Evolutionary conservation across 1,284 basidiomycete species (phyloP).

Genomic region (Athelia psychrophila): DNA sequence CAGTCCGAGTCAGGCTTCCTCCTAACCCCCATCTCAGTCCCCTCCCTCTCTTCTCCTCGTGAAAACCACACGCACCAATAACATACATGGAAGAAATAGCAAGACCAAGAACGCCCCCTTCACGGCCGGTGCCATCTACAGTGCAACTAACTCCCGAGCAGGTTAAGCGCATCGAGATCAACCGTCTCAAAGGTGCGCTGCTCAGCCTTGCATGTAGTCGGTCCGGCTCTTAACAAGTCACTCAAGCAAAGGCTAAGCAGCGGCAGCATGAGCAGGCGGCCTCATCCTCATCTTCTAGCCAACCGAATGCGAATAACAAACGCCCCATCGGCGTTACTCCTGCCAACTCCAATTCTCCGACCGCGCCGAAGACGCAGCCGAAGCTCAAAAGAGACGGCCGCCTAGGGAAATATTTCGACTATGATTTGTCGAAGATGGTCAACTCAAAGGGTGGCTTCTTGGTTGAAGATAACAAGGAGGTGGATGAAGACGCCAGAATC

Average conservation of each 20-base stretch:
- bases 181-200: constrained; percentile 50
- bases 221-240: constrained; percentile 6
- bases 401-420: constrained; percentile 89
- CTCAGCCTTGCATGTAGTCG: not conserved
- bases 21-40: too few relatives aligned
- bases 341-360: constrained; percentile 58
- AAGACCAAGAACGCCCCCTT: constrained; percentile 13
- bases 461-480: constrained; percentile 78
- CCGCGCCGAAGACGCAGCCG: constrained; percentile 40
- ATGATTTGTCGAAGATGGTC: constrained; percentile 95
- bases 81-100: not conserved
- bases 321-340: constrained; percentile 48
- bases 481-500: constrained; percentile 60
- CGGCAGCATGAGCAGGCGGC: constrained; percentile 52
- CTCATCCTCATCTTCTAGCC: constrained; percentile 42
- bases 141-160: constrained; percentile 38
- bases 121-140: constrained; percentile 1
- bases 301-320: constrained; percentile 54
- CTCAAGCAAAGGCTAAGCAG: constrained; percentile 55
- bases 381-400: constrained; percentile 67
- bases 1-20: too few relatives aligned
- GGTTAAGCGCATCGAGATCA: constrained; percentile 46
- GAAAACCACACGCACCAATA: not conserved
- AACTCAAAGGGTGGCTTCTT: constrained; percentile 94
- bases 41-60: too few relatives aligned